phyloP scores from a whole-genome alignment of 805 yeast genomes.

The Hagleromyces aurorensis region DNA sequence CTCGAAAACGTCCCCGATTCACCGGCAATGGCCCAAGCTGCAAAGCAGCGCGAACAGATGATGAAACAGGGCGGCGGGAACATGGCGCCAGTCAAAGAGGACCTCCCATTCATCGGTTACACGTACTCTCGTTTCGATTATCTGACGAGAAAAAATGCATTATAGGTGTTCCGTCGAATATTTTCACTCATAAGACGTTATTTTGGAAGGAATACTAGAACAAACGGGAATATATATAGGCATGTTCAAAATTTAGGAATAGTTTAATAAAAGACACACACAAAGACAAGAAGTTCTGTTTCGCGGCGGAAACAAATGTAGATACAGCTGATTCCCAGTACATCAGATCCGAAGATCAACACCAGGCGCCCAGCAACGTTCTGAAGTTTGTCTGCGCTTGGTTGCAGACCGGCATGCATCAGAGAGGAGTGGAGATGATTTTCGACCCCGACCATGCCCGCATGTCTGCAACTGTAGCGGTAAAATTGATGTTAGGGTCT shows the following conservation, averaged over 20 bases:
- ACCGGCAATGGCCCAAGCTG: conserved; percentile 64
- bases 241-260: no score
- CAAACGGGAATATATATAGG: no score
- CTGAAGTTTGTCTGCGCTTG: no score
- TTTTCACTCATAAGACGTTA: no score
- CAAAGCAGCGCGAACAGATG: conserved; percentile 52
- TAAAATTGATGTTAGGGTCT: no score
- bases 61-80: conserved; percentile 40
- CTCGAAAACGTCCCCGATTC: conserved; percentile 90
- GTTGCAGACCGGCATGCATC: no score
- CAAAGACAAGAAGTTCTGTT: background rate
- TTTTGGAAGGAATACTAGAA: no score
- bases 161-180: conserved; percentile 17
- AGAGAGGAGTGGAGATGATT: no score
- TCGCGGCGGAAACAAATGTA: no score
- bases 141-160: conserved; percentile 63
- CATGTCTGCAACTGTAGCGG: no score
- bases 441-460: no score
- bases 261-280: background rate
- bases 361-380: conserved; percentile 38
- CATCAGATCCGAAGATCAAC: conserved; percentile 29
- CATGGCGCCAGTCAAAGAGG: conserved; percentile 49
- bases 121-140: conserved; percentile 94
- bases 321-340: conserved; percentile 37
- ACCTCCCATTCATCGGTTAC: conserved; percentile 94